Percentiles rank a stretch among this genome's conserved stretches.
Evolutionary conservation across 495 filamentous ascomycete genomes (phyloP).

Genomic region (Hypomontagnella monticulosa): DNA sequence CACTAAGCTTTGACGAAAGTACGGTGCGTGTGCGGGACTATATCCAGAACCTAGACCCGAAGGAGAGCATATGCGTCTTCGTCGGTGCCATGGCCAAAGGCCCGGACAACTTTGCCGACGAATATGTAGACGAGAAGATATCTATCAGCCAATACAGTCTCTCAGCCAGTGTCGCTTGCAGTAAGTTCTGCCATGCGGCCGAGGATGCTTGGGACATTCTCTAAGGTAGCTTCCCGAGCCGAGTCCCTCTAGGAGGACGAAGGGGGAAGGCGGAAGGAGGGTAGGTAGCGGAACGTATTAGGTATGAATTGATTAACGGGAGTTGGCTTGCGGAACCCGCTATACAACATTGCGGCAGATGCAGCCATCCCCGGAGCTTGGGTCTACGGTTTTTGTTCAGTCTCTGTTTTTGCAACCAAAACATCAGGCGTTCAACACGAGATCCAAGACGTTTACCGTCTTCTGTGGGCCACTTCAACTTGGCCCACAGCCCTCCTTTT

Average conservation of each 20-base stretch:
- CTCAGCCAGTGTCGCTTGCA: slow-evolving; percentile 96
- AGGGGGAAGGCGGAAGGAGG: slow-evolving; percentile 26
- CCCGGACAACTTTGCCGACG: slow-evolving; percentile 92
- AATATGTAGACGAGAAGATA: slow-evolving; percentile 94
- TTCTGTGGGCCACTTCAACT: slow-evolving; percentile 74
- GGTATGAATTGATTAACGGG: slow-evolving; percentile 40
- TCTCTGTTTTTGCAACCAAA: slow-evolving; percentile 86
- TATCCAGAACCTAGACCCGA: slow-evolving; percentile 75
- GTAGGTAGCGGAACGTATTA: slow-evolving; percentile 40
- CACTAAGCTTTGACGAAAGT: slow-evolving; percentile 87
- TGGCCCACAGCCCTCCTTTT: slow-evolving; percentile 59
- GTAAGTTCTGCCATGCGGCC: slow-evolving; percentile 98
- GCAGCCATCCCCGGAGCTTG: slow-evolving; percentile 53
- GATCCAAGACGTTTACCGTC: slow-evolving; percentile 76
- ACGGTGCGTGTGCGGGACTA: slow-evolving; percentile 91
- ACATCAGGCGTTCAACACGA: slow-evolving; percentile 80
- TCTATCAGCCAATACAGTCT: slow-evolving; percentile 98
- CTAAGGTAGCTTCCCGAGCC: slow-evolving; percentile 52
- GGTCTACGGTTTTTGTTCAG: slow-evolving; percentile 62
- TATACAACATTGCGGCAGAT: slow-evolving; percentile 61
- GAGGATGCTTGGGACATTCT: slow-evolving; percentile 97
- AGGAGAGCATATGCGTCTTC: slow-evolving; percentile 96
- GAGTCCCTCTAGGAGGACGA: slow-evolving; percentile 24
- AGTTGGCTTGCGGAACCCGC: slow-evolving; percentile 43
- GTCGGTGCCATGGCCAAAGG: slow-evolving; percentile 99